Evolutionary conservation across 768 basidiomycete species (phyloP), one percentile per base, ranked within the genome.

Genomic region (Pleurotus citrinopileatus): DNA sequence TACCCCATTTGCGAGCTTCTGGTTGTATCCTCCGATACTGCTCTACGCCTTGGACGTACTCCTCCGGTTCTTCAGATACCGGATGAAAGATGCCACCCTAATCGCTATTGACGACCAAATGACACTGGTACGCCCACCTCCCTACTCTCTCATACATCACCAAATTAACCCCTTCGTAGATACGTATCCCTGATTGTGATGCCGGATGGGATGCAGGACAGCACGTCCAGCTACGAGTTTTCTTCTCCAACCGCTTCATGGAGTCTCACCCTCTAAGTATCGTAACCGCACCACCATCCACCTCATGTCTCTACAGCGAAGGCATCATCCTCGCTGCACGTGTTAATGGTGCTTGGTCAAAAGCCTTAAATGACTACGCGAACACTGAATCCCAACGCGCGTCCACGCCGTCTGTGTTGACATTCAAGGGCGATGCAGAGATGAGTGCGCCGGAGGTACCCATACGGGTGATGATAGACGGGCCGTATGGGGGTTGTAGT

Each of bases 191-290:
- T 0, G 67, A 76, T 19, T 65, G 84, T 34, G 78, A 74, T n/a
- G 66, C 73, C 1, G 89, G 89, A 17, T 93, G 90, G 88, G 73
- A 79, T 12, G 77, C 86, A 1, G 89, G 90, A 0, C 91, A 94
- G 62, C 88, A 93, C 60, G 78, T 92, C 43, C 83, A 88, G 20
- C 58, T 93, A 1, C 79, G 87, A 4, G 69, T 87, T 6, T 80
- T 89, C 53, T 79, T 81, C 28, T 63, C 65, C 0, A 82, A 81
- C 1, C 79, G 86, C 6, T 59, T 89, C 2, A 86, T 92, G 62
- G 91, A 94, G 65, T 82, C 87, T 0, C 92, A 95, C 59, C 87
- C 92, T 0, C 72, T 94, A 58, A 87, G 84, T 20, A 89, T 94
- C 58, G 70, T 86, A 61, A 83, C 81, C 25, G 89, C 89, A 0